Evolutionary conservation across 495 filamentous ascomycete genomes (phyloP).

Genomic region (Penicillium crystallinum): DNA sequence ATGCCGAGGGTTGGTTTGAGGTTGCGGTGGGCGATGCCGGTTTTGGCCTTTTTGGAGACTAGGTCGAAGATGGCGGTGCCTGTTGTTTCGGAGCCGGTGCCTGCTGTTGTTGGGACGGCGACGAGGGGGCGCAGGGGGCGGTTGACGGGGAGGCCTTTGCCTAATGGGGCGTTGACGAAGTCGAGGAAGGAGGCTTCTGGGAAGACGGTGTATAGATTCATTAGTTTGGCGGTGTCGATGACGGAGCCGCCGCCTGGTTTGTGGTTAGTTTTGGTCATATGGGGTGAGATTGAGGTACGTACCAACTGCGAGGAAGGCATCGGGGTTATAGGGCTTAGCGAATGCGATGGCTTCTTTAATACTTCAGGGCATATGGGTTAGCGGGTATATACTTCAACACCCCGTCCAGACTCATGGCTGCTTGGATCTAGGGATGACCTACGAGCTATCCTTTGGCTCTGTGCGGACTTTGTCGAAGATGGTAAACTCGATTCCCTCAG

Average conservation of each 20-base stretch:
- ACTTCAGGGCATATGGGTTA: conserved; percentile 32
- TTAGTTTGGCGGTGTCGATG: conserved; percentile 96
- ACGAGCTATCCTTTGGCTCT: conserved; percentile 93
- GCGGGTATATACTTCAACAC: not conserved
- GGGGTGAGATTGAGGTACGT: conserved; percentile 16
- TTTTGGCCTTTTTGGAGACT: conserved; percentile 81
- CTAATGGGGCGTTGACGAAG: conserved; percentile 94
- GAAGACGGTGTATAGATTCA: conserved; percentile 90
- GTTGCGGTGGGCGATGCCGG: conserved; percentile 88
- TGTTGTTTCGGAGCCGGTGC: conserved; percentile 92
- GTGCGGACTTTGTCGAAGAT: conserved; percentile 73
- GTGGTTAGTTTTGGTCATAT: not conserved
- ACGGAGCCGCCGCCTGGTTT: conserved; percentile 60
- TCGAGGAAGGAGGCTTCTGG: conserved; percentile 89
- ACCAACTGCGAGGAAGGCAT: conserved; percentile 90
- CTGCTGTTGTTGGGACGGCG: conserved; percentile 91
- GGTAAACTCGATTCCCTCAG: conserved; percentile 71
- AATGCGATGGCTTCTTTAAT: conserved; percentile 85
- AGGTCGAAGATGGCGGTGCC: conserved; percentile 98
- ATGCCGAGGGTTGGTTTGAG: conserved; percentile 95
- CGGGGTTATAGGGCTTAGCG: conserved; percentile 68
- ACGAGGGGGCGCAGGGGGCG: conserved; percentile 77
- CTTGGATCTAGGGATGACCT: conserved; percentile 25
- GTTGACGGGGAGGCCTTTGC: conserved; percentile 78
- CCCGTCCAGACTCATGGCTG: not conserved